phyloP scores from a whole-genome alignment of 1,284 basidiomycete genomes.

The Ganoderma leucocontextum region DNA sequence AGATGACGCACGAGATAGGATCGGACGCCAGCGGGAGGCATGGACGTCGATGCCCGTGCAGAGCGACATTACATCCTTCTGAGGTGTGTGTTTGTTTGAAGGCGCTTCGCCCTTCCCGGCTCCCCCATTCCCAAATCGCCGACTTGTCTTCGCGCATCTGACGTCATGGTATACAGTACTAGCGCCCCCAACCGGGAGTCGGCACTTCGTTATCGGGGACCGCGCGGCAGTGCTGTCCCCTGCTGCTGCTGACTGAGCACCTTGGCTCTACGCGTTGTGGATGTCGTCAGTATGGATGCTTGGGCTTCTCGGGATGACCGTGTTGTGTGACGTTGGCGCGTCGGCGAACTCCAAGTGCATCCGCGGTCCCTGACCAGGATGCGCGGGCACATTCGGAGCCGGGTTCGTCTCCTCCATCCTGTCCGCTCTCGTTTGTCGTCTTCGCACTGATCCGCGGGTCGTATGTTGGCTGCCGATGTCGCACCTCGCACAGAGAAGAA shows the following conservation, averaged over 20 bases:
- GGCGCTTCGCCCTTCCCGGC: neutral
- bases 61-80: too few relatives aligned
- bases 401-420: constrained; percentile 7
- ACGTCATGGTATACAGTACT: neutral
- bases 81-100: neutral
- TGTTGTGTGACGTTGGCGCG: neutral
- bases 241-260: neutral
- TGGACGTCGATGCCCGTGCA: neutral
- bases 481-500: neutral
- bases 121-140: neutral
- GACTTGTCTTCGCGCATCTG: neutral
- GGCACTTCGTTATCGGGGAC: neutral
- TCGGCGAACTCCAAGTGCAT: neutral
- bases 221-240: neutral
- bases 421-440: neutral
- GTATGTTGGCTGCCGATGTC: neutral
- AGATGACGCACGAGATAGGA: neutral
- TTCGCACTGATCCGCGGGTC: neutral
- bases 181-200: neutral
- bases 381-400: neutral
- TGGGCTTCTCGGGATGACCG: neutral
- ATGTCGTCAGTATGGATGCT: neutral
- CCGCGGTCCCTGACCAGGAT: neutral
- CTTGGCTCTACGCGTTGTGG: neutral
- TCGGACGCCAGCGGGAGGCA: neutral